Conservation (phyloP, 495 filamentous ascomycete genomes). For the Podospora bellae-mahoneyi region DNA sequence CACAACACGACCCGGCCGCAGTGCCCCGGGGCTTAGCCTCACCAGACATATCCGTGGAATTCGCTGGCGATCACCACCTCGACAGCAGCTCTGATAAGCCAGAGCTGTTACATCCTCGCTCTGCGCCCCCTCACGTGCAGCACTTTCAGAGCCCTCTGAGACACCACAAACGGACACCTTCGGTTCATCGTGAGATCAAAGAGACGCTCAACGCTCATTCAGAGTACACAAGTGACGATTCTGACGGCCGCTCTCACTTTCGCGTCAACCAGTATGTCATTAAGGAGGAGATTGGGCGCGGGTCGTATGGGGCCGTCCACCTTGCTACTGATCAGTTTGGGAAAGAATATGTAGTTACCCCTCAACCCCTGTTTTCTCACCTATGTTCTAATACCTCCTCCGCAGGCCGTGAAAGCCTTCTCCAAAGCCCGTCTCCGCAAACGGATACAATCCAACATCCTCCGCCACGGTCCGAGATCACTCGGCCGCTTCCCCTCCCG, state of each 20-base stretch:
- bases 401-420: conserved; percentile 93
- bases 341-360: conserved; percentile 77
- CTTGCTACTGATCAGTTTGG: conserved; percentile 87
- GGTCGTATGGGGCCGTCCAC: conserved; percentile 93
- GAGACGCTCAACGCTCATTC: conserved; percentile 91
- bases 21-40: conserved; percentile 31
- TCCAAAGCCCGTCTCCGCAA: conserved; percentile 91
- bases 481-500: conserved; percentile 25
- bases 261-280: conserved; percentile 93
- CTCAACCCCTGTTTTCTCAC: background rate
- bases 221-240: conserved; percentile 80
- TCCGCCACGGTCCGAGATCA: conserved; percentile 57
- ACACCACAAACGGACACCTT: conserved; percentile 71
- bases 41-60: conserved; percentile 42
- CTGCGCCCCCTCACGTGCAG: conserved; percentile 39
- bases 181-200: conserved; percentile 70
- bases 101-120: conserved; percentile 29
- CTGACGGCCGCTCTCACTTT: conserved; percentile 70
- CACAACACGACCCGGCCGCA: conserved; percentile 12
- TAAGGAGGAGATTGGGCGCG: conserved; percentile 90
- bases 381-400: conserved; percentile 1
- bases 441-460: conserved; percentile 85
- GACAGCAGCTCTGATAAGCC: conserved; percentile 11
- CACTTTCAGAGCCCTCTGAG: conserved; percentile 62
- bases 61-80: conserved; percentile 28